These are phyloP conservation scores for Trichoderma sp. DNA, from an alignment of 2,329 filamentous ascomycete species.

Conservation along the genomic window DNA sequence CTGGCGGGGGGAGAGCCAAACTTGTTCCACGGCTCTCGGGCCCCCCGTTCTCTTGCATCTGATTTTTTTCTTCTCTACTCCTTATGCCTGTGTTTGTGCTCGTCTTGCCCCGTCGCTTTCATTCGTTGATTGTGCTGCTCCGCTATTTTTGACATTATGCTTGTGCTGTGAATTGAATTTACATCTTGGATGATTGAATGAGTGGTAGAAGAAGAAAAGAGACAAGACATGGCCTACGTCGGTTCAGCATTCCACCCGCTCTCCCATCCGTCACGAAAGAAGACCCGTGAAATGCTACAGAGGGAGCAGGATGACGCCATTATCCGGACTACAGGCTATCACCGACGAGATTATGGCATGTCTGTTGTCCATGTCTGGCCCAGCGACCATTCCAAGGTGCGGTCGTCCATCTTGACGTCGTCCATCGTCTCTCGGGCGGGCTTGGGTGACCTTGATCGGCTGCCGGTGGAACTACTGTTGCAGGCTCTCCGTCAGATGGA, in stretches of 20 bases:
- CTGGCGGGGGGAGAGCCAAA: not conserved
- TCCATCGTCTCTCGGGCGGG: not conserved
- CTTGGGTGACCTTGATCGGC: not conserved
- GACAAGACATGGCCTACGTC: not conserved
- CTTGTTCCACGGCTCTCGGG: not conserved
- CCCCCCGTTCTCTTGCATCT: not conserved
- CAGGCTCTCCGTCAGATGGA: conserved; percentile 15
- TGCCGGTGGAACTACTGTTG: conserved; percentile 9
- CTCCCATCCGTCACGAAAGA: not conserved
- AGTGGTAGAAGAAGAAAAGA: not conserved
- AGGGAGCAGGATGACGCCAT: conserved; percentile 12
- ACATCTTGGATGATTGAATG: conserved; percentile 2
- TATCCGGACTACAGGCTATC: conserved; percentile 1
- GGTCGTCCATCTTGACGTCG: conserved; percentile 9
- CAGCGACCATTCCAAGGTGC: conserved; percentile 3
- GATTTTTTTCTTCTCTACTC: not conserved
- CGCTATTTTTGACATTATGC: conserved; percentile 4
- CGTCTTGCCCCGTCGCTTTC: not conserved
- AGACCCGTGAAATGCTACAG: not conserved
- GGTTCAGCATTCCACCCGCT: not conserved
- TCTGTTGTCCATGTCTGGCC: not conserved
- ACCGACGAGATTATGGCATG: conserved; percentile 6
- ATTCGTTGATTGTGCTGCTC: not conserved
- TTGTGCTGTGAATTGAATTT: not conserved
- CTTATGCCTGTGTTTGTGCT: not conserved